These are phyloP conservation scores for Microsporum audouinii DNA, from an alignment of 2,329 filamentous ascomycete genomes.

Conservation along the genomic window DNA sequence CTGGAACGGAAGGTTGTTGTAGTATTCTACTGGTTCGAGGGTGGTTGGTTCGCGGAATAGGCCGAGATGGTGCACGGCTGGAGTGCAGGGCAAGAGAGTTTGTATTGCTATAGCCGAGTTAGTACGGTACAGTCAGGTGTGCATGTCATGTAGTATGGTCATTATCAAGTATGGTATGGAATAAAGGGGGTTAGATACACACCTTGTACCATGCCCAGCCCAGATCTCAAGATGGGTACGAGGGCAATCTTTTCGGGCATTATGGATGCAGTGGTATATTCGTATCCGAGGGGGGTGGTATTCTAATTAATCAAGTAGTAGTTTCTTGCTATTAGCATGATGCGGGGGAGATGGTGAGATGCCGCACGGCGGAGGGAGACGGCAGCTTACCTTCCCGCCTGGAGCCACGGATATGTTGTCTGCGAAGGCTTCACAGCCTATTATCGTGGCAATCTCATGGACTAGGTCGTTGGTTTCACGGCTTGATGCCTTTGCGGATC, in stretches of 20 bases:
- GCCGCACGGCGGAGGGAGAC: not conserved
- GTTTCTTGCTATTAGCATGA: not conserved
- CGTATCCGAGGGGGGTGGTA: slow-evolving; percentile 64
- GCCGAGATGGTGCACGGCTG: slow-evolving; percentile 84
- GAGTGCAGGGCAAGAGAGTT: slow-evolving; percentile 65
- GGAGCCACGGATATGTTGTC: slow-evolving; percentile 46
- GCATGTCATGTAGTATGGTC: not conserved
- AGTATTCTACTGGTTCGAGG: slow-evolving; percentile 87
- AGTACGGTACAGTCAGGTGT: not conserved
- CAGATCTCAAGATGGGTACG: slow-evolving; percentile 85
- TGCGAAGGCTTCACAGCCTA: slow-evolving; percentile 71
- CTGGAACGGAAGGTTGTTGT: slow-evolving; percentile 79
- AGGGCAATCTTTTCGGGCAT: slow-evolving; percentile 60
- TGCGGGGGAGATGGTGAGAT: not conserved
- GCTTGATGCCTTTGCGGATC: slow-evolving; percentile 57
- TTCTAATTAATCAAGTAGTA: slow-evolving; percentile 37
- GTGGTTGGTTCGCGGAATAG: slow-evolving; percentile 84
- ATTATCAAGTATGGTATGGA: not conserved
- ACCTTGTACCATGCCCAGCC: slow-evolving; percentile 84
- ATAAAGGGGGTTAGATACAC: slow-evolving; percentile 3
- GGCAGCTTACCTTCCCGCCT: slow-evolving; percentile 51
- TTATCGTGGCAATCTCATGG: slow-evolving; percentile 72
- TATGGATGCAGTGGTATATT: slow-evolving; percentile 56
- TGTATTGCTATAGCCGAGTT: slow-evolving; percentile 50
- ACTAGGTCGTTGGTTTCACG: slow-evolving; percentile 71